phyloP scores from a whole-genome alignment of 768 basidiomycete genomes.

The Lentinula lateritia region DNA sequence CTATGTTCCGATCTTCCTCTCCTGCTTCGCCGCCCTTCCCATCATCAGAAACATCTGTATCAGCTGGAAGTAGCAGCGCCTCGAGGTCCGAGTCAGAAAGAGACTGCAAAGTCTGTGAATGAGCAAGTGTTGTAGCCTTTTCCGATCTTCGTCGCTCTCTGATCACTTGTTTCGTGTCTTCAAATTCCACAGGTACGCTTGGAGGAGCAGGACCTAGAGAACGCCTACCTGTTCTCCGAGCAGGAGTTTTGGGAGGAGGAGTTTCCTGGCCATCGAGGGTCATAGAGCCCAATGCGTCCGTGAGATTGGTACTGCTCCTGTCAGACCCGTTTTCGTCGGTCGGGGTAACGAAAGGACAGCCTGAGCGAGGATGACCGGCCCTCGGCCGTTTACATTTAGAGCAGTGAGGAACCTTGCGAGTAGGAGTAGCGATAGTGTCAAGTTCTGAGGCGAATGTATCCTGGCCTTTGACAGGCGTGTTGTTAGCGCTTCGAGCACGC shows the following conservation, averaged over 20 bases:
- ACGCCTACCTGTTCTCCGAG: conserved; percentile 12
- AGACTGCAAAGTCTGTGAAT: conserved; percentile 42
- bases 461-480: not conserved
- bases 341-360: conserved; percentile 45
- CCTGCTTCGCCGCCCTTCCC: conserved; percentile 21
- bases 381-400: conserved; percentile 49
- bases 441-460: not conserved
- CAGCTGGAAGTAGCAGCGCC: conserved; percentile 38
- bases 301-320: conserved; percentile 21
- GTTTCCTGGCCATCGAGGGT: conserved; percentile 12
- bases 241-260: conserved; percentile 10
- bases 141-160: conserved; percentile 25
- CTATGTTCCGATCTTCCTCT: conserved; percentile 26
- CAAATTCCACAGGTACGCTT: conserved; percentile 12
- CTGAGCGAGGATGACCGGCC: conserved; percentile 57
- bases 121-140: conserved; percentile 18
- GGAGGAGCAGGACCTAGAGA: conserved; percentile 15
- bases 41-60: conserved; percentile 25
- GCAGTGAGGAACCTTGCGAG: conserved; percentile 51
- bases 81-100: conserved; percentile 44
- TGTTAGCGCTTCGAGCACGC: conserved; percentile 1
- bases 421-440: conserved; percentile 22
- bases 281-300: conserved; percentile 42
- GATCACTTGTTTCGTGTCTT: conserved; percentile 26
- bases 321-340: not conserved